Base-by-base conservation (phyloP, 768 basidiomycete species). In the Dentipellis sp. region DNA sequence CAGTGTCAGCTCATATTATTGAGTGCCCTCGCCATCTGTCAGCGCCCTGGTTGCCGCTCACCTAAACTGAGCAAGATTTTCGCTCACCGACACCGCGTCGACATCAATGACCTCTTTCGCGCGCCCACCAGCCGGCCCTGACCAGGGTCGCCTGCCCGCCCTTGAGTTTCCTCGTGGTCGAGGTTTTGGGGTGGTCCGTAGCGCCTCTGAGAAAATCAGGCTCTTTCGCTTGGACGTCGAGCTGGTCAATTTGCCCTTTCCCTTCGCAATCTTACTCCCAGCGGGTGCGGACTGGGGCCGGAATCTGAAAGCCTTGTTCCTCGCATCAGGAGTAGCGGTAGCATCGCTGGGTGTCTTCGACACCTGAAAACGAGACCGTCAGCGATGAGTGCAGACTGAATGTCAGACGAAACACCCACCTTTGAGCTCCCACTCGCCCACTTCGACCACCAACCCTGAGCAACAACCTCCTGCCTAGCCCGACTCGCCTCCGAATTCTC, bases 381-480 rank as follows among this genome's bases (percentile, higher is more conserved):
- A 23, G 34, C 53, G 59, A 42, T 50, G 58, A 57, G 52, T 53
- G n/a, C 38, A n/a, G 48, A 2, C 4, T 12, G 5, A 12, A 23
- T 49, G 48, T 21, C n/a, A 50, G 21, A 36, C 10, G 7, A 9
- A 42, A 36, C n/a, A 17, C 4, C 7, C 19, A 42, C 39, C 37
- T 17, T n/a, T 12, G 22, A 9, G 40, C 38, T 37, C 17, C 63
- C 69, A 57, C 71, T 63, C 22, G 75, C 73, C 78, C 78, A 84
- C 54, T 71, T 73, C 10, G 75, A 69, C 72, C 76, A 72, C 82
- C 82, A 73, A 17, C 79, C 82, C 48, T 67, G 69, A 46, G 72
- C 73, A n/a, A 74, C 72, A 57, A 69, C 67, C 50, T 75, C 46
- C 23, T 52, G 51, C 19, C 57, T 56, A 16, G 59, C 67, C 37